phyloP scores from a whole-genome alignment of 2,329 filamentous ascomycete genomes.

The Mollisia scopiformis region DNA sequence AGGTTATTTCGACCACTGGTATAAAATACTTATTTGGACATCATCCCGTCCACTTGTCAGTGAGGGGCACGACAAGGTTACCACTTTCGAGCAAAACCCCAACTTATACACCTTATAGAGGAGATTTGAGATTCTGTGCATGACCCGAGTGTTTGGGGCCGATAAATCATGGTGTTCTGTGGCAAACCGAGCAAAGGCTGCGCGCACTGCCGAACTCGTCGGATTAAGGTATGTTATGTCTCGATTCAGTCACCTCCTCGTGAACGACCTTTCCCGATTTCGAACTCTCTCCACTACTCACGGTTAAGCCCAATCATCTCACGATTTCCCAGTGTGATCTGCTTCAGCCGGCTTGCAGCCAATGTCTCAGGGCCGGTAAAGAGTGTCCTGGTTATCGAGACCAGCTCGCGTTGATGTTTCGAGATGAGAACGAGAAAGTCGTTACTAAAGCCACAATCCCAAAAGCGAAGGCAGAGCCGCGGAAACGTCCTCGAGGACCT shows the following conservation, averaged over 20 bases:
- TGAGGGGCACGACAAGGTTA: background rate
- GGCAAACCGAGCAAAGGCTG: slow-evolving; percentile 31
- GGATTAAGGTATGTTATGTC: slow-evolving; percentile 28
- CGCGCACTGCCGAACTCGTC: slow-evolving; percentile 22
- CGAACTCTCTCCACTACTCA: background rate
- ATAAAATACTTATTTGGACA: background rate
- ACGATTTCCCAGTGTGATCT: slow-evolving; percentile 48
- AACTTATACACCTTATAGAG: background rate
- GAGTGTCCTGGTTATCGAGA: slow-evolving; percentile 58
- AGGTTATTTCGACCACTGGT: background rate
- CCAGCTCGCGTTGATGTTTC: slow-evolving; percentile 57
- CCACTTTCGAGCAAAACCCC: background rate
- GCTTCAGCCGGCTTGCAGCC: slow-evolving; percentile 52
- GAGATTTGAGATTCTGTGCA: background rate
- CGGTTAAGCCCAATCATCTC: background rate
- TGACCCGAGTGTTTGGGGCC: background rate
- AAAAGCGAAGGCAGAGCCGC: background rate
- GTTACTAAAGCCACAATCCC: slow-evolving; percentile 48
- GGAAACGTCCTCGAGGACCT: background rate
- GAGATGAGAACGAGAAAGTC: slow-evolving; percentile 58
- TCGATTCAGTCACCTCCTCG: background rate
- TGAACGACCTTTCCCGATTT: background rate
- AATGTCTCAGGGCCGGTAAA: slow-evolving; percentile 55
- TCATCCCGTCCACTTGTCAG: background rate
- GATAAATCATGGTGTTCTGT: slow-evolving; percentile 30